A percentile compares a stretch with the other conserved stretches of the same genome.
phyloP scores from a whole-genome alignment of 202 grass and related monocot species.

The Dendrocalamus latiflorus region DNA sequence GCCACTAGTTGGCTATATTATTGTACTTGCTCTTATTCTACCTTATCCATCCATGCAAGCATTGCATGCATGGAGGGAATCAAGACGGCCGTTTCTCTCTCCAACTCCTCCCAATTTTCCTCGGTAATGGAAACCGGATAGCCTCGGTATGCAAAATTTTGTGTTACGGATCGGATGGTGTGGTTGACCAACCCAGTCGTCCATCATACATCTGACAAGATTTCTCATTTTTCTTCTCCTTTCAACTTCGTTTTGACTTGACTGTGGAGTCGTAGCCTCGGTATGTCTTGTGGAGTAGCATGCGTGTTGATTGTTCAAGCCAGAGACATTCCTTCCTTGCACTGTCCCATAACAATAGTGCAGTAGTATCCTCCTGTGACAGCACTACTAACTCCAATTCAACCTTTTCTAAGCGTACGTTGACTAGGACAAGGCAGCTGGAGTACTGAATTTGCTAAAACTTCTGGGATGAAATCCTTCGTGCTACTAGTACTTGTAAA shows the following conservation, averaged over 20 bases:
- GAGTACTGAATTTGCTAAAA: not conserved
- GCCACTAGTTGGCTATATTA: no score
- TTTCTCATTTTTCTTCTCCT: not conserved
- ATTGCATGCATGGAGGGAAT: not conserved
- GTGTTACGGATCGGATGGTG: not conserved
- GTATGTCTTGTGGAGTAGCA: not conserved
- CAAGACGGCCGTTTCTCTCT: not conserved
- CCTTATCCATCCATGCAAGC: conserved; percentile 14
- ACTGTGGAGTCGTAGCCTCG: not conserved
- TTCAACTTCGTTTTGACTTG: conserved; percentile 13
- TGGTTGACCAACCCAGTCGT: conserved; percentile 10
- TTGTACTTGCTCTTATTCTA: no score
- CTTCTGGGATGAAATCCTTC: not conserved
- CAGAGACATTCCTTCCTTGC: not conserved
- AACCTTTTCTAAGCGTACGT: not conserved
- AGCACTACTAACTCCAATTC: not conserved
- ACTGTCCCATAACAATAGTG: no score
- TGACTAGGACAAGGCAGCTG: not conserved
- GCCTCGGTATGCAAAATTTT: conserved; percentile 31
- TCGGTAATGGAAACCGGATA: conserved; percentile 28
- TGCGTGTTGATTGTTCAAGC: not conserved
- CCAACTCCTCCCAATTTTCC: not conserved
- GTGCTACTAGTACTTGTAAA: not conserved
- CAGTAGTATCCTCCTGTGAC: no score
- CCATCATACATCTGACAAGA: not conserved